phyloP scores from a whole-genome alignment of 768 basidiomycete genomes.

The Terana coerulea region DNA sequence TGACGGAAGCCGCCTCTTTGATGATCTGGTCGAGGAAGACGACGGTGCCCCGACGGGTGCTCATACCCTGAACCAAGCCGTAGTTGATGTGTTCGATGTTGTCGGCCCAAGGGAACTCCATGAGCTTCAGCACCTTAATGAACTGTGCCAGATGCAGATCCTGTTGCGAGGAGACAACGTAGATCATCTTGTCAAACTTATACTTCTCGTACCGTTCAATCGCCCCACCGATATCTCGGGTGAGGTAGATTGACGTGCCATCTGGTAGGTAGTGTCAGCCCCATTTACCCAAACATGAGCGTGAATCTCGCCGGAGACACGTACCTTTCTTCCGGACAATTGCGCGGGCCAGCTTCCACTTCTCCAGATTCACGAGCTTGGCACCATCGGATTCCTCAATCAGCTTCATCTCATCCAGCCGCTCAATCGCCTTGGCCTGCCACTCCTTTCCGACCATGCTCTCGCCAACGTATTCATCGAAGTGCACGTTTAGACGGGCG shows the following conservation, averaged over 20 bases:
- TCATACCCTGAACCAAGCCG: slow-evolving; percentile 93
- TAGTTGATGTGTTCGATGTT: slow-evolving; percentile 86
- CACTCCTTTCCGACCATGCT: slow-evolving; percentile 70
- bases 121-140: slow-evolving; percentile 89
- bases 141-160: slow-evolving; percentile 87
- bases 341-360: slow-evolving; percentile 90
- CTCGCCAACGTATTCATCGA: slow-evolving; percentile 92
- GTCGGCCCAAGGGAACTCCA: slow-evolving; percentile 87
- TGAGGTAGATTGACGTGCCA: slow-evolving; percentile 91
- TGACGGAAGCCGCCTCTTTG: slow-evolving; percentile 79
- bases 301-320: too few relatives aligned
- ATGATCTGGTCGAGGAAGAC: slow-evolving; percentile 94
- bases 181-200: slow-evolving; percentile 90
- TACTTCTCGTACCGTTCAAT: slow-evolving; percentile 91
- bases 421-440: slow-evolving; percentile 68
- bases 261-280: too few relatives aligned
- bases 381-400: slow-evolving; percentile 78
- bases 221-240: slow-evolving; percentile 93
- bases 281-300: too few relatives aligned
- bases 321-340: slow-evolving; percentile 83
- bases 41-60: slow-evolving; percentile 87
- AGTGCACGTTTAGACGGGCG: slow-evolving; percentile 82
- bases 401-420: slow-evolving; percentile 67
- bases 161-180: slow-evolving; percentile 85
- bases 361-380: slow-evolving; percentile 80